Evolutionary conservation across 176 grass and related monocot genomes (phyloP).

Genomic region (Canna indica): DNA sequence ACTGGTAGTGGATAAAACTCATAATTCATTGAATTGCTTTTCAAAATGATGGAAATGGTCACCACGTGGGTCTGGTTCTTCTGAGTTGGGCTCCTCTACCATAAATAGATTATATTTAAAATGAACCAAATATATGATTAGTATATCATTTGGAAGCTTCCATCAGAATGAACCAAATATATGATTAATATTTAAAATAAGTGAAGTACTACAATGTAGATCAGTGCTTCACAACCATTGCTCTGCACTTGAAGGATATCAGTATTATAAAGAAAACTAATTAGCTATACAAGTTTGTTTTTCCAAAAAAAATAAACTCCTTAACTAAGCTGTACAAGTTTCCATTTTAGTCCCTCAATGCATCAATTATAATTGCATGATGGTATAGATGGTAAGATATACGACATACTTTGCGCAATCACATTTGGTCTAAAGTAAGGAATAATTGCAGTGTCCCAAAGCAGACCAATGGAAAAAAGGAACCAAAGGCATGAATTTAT

Average conservation of each 20-base stretch:
- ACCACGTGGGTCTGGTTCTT: constrained; percentile 80
- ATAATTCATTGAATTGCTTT: constrained; percentile 9
- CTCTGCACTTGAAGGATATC: neutral
- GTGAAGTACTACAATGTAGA: neutral
- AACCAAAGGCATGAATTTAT: neutral
- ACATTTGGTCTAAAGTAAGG: too few species aligned
- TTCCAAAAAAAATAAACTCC: too few species aligned
- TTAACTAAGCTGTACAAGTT: too few species aligned
- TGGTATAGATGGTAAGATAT: too few species aligned
- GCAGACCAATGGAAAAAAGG: neutral
- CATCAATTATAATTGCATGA: too few species aligned
- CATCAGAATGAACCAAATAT: neutral
- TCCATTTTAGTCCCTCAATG: too few species aligned
- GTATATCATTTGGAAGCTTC: neutral
- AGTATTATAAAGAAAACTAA: neutral
- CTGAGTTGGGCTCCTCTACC: constrained; percentile 92
- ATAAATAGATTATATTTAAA: constrained; percentile 91
- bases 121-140: too few species aligned
- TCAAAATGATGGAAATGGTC: constrained; percentile 20
- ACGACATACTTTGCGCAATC: too few species aligned
- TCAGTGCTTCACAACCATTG: too few species aligned
- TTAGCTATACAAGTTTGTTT: neutral
- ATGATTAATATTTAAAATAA: neutral
- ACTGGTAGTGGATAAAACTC: neutral
- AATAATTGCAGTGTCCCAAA: neutral